Percentiles rank a stretch among this genome's conserved stretches.
These are phyloP conservation scores for Aciculosporium take DNA, from an alignment of 2,329 filamentous ascomycete genomes.

Conservation along the genomic window DNA sequence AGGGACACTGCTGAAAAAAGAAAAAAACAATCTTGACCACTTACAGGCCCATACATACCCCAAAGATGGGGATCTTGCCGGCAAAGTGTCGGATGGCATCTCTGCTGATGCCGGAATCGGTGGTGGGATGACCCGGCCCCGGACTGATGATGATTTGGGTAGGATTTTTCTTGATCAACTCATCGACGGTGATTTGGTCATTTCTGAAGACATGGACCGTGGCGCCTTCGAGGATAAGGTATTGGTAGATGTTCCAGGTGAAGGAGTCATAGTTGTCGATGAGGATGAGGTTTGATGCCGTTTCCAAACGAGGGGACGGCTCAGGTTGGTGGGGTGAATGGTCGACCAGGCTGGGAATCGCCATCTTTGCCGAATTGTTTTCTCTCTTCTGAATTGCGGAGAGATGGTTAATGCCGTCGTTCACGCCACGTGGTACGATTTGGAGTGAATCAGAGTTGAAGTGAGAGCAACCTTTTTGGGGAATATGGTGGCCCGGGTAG, in stretches of 20 bases:
- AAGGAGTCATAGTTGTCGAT: constrained; percentile 99
- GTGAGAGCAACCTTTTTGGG: background rate
- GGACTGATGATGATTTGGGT: constrained; percentile 93
- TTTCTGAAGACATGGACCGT: constrained; percentile 83
- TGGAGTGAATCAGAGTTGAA: background rate
- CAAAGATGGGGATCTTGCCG: constrained; percentile 87
- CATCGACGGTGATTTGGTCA: constrained; percentile 75
- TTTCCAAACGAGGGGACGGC: constrained; percentile 56
- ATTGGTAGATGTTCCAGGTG: constrained; percentile 99
- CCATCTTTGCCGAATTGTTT: constrained; percentile 24
- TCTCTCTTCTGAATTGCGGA: background rate
- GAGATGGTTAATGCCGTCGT: background rate
- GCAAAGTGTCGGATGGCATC: constrained; percentile 83
- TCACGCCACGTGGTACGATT: no score
- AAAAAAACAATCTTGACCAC: constrained; percentile 18
- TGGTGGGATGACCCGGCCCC: constrained; percentile 81
- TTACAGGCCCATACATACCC: constrained; percentile 97
- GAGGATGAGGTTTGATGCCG: constrained; percentile 78
- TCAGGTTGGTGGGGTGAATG: constrained; percentile 78
- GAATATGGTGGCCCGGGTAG: no score
- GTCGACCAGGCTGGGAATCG: constrained; percentile 44
- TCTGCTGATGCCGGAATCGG: constrained; percentile 85
- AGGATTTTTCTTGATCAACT: constrained; percentile 69
- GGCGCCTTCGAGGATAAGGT: constrained; percentile 89
- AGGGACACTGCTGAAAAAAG: background rate